Conservation (phyloP, 257 asterid genomes). For the Solanum commersonii region DNA sequence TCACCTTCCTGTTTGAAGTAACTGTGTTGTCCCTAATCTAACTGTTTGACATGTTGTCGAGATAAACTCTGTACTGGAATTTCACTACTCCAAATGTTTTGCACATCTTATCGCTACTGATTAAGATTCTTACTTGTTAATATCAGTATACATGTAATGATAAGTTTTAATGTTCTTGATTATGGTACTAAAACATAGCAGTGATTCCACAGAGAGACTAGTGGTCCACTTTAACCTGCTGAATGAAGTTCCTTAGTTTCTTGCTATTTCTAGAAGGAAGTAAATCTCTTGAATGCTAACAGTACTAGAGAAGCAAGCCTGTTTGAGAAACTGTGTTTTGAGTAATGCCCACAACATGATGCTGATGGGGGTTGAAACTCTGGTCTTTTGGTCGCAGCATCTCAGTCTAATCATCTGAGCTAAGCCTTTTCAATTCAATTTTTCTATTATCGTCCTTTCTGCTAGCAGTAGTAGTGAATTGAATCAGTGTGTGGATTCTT, state of each 20-base stretch:
- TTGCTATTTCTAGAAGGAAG: not conserved
- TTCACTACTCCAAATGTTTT: not conserved
- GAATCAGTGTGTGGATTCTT: not conserved
- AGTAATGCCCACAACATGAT: not conserved
- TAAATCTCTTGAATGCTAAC: not conserved
- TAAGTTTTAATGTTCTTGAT: not conserved
- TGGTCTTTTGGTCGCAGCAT: not conserved
- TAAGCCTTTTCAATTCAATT: not conserved
- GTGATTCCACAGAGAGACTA: not conserved
- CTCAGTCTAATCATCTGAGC: not conserved
- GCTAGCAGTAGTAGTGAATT: not conserved
- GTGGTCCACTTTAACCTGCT: not conserved
- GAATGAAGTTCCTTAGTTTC: not conserved
- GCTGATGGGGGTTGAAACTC: not conserved
- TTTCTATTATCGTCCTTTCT: not conserved
- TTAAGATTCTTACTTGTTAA: not conserved
- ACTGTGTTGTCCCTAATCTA: not conserved
- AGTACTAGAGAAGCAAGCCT: not conserved
- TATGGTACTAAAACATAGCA: not conserved
- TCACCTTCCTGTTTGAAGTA: not conserved
- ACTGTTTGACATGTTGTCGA: not conserved
- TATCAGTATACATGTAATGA: not conserved
- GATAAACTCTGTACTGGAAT: not conserved
- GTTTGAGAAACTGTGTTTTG: not conserved
- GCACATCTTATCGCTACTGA: not conserved